Percentiles rank a stretch among this genome's conserved stretches.
Conservation (phyloP, 108 stramenopile species). For the Chaetoceros muelleri region DNA sequence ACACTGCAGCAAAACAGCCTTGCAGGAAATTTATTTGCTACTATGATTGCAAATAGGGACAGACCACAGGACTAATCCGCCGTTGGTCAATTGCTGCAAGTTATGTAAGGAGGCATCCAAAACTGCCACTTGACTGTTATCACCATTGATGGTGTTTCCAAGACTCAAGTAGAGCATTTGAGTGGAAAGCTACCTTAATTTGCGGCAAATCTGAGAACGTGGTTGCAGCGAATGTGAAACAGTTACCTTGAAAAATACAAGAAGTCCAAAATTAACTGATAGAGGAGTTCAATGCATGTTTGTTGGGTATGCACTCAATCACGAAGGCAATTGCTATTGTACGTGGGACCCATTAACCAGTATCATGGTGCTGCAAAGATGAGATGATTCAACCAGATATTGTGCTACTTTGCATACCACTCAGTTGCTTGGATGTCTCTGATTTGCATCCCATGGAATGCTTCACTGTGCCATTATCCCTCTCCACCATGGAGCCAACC, state of each 20-base stretch:
- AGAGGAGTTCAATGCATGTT: constrained; percentile 13
- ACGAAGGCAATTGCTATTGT: constrained; percentile 7
- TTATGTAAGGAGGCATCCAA: constrained; percentile 2
- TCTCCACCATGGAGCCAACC: no score
- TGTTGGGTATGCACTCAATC: constrained; percentile 12
- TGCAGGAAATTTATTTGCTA: constrained; percentile 1
- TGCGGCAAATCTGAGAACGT: constrained; percentile 7
- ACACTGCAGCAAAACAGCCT: constrained; percentile 9
- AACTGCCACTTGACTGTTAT: constrained; percentile 5
- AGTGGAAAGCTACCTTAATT: constrained; percentile 4
- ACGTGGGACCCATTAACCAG: constrained; percentile 16
- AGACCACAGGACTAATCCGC: not conserved
- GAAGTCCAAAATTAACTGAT: constrained; percentile 4
- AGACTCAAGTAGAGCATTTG: constrained; percentile 9
- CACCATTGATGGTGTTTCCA: constrained; percentile 5
- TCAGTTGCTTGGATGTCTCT: no score
- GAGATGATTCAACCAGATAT: no score
- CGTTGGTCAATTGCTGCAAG: not conserved
- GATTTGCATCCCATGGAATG: no score
- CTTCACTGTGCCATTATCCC: no score
- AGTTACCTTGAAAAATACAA: constrained; percentile 3
- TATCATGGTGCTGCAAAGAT: not conserved
- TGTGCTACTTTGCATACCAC: no score
- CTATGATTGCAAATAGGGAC: not conserved
- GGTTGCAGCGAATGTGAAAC: constrained; percentile 7